phyloP scores from a whole-genome alignment of 305 asterid genomes.

The Rubia balearica region DNA sequence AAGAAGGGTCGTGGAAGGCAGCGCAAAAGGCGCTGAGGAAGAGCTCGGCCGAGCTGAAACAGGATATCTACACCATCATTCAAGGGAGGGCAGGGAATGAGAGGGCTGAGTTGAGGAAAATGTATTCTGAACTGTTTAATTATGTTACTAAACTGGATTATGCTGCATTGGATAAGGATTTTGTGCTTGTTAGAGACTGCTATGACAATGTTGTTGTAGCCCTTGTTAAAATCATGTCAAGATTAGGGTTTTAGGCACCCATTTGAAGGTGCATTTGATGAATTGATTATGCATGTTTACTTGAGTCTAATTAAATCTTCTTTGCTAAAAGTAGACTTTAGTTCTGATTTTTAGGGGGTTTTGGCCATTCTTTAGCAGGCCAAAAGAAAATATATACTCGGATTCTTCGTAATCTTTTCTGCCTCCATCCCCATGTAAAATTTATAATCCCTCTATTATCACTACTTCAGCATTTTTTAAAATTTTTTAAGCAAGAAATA shows the following conservation, averaged over 20 bases:
- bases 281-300: not conserved
- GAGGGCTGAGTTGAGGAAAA: constrained; percentile 45
- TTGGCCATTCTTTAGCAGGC: not conserved
- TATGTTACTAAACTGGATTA: constrained; percentile 56
- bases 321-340: not conserved
- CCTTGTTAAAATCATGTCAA: constrained; percentile 43
- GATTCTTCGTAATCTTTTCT: no score
- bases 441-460: no score
- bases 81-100: constrained; percentile 44
- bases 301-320: not conserved
- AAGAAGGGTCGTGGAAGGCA: constrained; percentile 49
- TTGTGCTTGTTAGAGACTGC: constrained; percentile 37
- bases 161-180: constrained; percentile 67
- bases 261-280: not conserved
- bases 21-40: constrained; percentile 48
- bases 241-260: constrained; percentile 13
- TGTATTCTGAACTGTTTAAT: constrained; percentile 46
- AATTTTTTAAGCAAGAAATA: no score
- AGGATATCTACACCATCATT: constrained; percentile 61
- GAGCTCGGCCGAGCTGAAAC: constrained; percentile 51
- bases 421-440: no score
- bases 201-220: constrained; percentile 33
- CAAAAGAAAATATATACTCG: not conserved
- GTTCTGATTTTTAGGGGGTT: not conserved
- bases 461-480: no score